phyloP scores from a whole-genome alignment of 2,329 filamentous ascomycete species.

The Stachybotrys elegans region DNA sequence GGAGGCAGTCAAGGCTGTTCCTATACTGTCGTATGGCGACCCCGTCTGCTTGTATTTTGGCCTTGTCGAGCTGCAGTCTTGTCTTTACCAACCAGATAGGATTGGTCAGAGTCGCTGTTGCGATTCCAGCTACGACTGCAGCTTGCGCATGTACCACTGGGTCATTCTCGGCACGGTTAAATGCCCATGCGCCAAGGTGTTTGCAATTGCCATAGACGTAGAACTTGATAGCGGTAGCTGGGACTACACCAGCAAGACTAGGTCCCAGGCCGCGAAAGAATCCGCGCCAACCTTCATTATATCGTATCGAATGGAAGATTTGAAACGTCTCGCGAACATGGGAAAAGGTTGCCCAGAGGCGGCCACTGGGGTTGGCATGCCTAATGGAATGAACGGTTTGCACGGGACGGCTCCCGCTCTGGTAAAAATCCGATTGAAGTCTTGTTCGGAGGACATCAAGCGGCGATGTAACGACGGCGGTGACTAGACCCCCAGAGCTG shows the following conservation, averaged over 20 bases:
- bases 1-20: conserved; percentile 63
- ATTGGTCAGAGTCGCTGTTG: conserved; percentile 67
- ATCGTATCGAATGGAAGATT: conserved; percentile 70
- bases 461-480: conserved; percentile 74
- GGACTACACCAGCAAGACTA: conserved; percentile 65
- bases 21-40: conserved; percentile 49
- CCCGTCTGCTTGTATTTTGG: conserved; percentile 42
- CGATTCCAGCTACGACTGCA: conserved; percentile 59
- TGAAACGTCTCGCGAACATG: conserved; percentile 77
- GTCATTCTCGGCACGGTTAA: conserved; percentile 52
- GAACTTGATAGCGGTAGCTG: conserved; percentile 66
- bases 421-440: conserved; percentile 83
- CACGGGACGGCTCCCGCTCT: conserved; percentile 62
- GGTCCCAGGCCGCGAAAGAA: conserved; percentile 68
- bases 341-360: conserved; percentile 55
- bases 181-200: conserved; percentile 53
- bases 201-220: conserved; percentile 69
- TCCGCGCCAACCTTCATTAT: conserved; percentile 62
- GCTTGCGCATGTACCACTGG: conserved; percentile 57
- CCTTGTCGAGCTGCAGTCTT: conserved; percentile 63
- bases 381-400: conserved; percentile 50
- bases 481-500: conserved; percentile 78
- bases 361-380: conserved; percentile 47
- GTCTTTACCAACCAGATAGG: conserved; percentile 74
- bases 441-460: conserved; percentile 84